Evolutionary conservation across 805 yeast species (phyloP), one percentile per base, ranked within the genome.

Genomic region (Nakazawaea sp.): DNA sequence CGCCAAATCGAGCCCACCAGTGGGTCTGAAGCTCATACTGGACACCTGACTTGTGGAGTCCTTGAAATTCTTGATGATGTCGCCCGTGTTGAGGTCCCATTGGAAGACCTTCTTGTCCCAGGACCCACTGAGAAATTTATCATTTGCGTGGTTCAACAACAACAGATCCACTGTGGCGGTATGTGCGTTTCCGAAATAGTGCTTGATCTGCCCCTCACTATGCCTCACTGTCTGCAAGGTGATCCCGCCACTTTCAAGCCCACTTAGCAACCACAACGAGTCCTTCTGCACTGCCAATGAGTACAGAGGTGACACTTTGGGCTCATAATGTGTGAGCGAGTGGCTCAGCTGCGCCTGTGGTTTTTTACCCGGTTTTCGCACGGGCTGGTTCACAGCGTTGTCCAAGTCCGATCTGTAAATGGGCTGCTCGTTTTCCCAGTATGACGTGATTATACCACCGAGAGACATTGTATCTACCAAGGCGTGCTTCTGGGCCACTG

Each of bases 391-490:
- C 12, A 48, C 45, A 11, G 56, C 56, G 44, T 53, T 32, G 48
- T 51, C 32, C 47, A 58, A 52, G 42, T 66, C 65, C 41, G 68
- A 52, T 43, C 63, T 64, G 23, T 66, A 59, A 40, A 75, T 63
- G 0, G 97, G 97, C 50, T 88, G 85, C 60, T 92, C 97, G 57
- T 92, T 92, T 52, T 90, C 97, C 96, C 97, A 92, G 61, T 87
- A 90, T 0, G 92, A 81, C 12, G 71, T 53, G 4, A 89, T 60
- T 4, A 86, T 80, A 5, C 97, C 98, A 0, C 88, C 92, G 51
- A 82, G 81, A 7, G 82, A 72, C 23, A 92, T 75, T 1, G 92
- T 74, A 54, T 92, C 98, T 18, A 87, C 87, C 34, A 88, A 66
- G 33, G 85, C 82, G 56, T 92, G 97, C 50, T 76, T 77, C 56